Evolutionary conservation across 345 rosid genomes (phyloP).

Genomic region (Gossypium australe): DNA sequence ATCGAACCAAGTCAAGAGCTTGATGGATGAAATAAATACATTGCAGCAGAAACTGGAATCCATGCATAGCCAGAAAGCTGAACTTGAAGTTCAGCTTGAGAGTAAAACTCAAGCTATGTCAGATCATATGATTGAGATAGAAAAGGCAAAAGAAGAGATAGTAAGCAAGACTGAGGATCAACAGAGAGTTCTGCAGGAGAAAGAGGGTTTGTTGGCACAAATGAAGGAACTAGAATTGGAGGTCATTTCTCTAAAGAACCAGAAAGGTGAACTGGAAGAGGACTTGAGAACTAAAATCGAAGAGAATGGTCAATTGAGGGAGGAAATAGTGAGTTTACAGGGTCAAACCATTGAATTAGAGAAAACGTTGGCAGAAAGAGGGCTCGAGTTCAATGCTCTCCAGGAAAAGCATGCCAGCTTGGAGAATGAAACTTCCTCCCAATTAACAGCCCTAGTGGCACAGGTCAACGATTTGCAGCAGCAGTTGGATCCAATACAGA

Average conservation of each 20-base stretch:
- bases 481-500: conserved; percentile 45
- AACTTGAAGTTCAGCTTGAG: conserved; percentile 47
- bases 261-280: conserved; percentile 46
- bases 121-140: conserved; percentile 37
- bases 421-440: conserved; percentile 45
- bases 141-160: conserved; percentile 35
- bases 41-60: conserved; percentile 50
- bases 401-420: conserved; percentile 28
- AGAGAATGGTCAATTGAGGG: conserved; percentile 32
- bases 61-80: conserved; percentile 48
- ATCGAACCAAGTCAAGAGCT: conserved; percentile 34
- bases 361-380: conserved; percentile 33
- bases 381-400: conserved; percentile 36
- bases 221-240: conserved; percentile 33
- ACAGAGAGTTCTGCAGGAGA: conserved; percentile 39
- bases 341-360: conserved; percentile 36
- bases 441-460: conserved; percentile 32
- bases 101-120: conserved; percentile 48
- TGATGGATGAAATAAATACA: conserved; percentile 43
- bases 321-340: conserved; percentile 25
- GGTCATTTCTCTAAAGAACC: conserved; percentile 36
- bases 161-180: conserved; percentile 30
- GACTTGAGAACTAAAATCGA: conserved; percentile 28
- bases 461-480: conserved; percentile 38
- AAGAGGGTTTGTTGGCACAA: conserved; percentile 33